These are phyloP conservation scores for Luffa aegyptiaca DNA, from an alignment of 306 rosid genomes.

Conservation along the genomic window DNA sequence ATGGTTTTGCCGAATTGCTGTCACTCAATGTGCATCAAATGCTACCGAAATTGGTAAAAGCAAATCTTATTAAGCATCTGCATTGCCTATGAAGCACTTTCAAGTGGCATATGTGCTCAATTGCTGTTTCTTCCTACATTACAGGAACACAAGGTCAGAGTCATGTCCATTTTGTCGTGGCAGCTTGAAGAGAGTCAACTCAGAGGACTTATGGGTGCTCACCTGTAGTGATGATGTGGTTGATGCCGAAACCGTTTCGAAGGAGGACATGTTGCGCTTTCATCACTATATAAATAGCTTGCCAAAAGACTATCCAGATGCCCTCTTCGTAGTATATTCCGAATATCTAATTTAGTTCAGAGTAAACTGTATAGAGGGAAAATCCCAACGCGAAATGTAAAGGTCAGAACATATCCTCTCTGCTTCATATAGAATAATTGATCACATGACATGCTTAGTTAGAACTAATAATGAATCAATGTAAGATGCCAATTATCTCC, in stretches of 20 bases:
- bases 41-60: conserved; percentile 90
- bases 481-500: neutral
- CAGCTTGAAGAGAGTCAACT: conserved; percentile 81
- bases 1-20: conserved; percentile 94
- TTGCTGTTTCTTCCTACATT: conserved; percentile 5
- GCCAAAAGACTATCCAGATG: conserved; percentile 85
- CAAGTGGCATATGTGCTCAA: neutral
- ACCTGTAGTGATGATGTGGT: conserved; percentile 82
- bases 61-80: neutral
- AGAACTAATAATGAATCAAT: conserved; percentile 7
- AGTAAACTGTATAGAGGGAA: conserved; percentile 55
- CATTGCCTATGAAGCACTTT: conserved; percentile 3
- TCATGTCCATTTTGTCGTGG: conserved; percentile 98
- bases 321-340: conserved; percentile 79
- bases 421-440: conserved; percentile 20
- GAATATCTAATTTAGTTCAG: conserved; percentile 60
- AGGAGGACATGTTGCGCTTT: conserved; percentile 72
- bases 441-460: conserved; percentile 11
- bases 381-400: conserved; percentile 50
- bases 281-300: conserved; percentile 78
- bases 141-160: conserved; percentile 73
- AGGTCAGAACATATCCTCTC: conserved; percentile 36
- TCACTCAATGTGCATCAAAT: conserved; percentile 92
- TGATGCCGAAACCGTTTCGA: conserved; percentile 69
- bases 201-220: conserved; percentile 93